Conservation (phyloP, 192 early-diverging fungal species). For the Backusella morwellensis region DNA sequence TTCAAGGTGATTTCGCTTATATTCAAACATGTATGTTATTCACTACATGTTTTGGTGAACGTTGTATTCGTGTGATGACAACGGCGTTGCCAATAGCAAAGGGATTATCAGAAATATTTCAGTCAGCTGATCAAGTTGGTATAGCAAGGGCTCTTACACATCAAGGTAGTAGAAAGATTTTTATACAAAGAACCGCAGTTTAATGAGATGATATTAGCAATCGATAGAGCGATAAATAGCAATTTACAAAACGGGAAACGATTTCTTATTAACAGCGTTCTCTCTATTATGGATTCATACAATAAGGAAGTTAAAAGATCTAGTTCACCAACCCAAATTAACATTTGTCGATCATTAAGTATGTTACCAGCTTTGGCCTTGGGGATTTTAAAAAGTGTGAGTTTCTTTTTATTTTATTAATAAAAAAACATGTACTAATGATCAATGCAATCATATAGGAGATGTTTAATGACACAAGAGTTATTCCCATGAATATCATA, state of each 20-base stretch:
- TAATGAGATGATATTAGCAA: conserved; percentile 38
- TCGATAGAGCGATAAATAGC: conserved; percentile 66
- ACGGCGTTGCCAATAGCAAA: conserved; percentile 71
- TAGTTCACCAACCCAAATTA: conserved; percentile 58
- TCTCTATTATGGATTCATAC: conserved; percentile 74
- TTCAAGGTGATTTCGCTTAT: conserved; percentile 54
- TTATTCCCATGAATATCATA: conserved; percentile 60
- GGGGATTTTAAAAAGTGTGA: conserved; percentile 69
- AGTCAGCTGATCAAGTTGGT: conserved; percentile 64
- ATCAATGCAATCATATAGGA: conserved; percentile 12
- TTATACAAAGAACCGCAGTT: too few relatives aligned
- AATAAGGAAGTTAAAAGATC: conserved; percentile 61
- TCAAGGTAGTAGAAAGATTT: conserved; percentile 40
- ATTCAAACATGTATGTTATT: conserved; percentile 85
- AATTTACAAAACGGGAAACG: conserved; percentile 79
- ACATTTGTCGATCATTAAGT: conserved; percentile 67
- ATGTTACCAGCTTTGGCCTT: conserved; percentile 73
- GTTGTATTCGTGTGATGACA: conserved; percentile 83
- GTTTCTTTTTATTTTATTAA: conserved; percentile 20
- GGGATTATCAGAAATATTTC: conserved; percentile 65
- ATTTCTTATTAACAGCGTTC: conserved; percentile 61
- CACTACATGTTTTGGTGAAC: conserved; percentile 75
- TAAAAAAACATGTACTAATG: background rate
- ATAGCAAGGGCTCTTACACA: conserved; percentile 67
- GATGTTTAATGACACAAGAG: conserved; percentile 10